phyloP scores from a whole-genome alignment of 768 basidiomycete genomes.

The Mycena alexandri region DNA sequence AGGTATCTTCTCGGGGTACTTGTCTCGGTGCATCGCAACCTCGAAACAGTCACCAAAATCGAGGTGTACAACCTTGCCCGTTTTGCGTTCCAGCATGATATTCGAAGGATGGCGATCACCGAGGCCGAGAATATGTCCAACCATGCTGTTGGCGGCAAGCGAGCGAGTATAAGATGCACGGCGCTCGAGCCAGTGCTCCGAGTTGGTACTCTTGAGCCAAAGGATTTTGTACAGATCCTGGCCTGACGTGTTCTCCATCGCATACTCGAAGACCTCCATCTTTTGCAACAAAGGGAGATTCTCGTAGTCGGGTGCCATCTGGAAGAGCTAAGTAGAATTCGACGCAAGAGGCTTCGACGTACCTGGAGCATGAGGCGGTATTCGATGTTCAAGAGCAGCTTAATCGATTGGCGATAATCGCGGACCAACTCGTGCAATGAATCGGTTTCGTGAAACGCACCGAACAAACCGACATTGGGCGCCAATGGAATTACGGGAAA shows the following conservation, averaged over 20 bases:
- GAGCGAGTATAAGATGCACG: slow-evolving; percentile 96
- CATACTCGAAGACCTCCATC: slow-evolving; percentile 99
- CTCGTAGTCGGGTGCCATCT: slow-evolving; percentile 99
- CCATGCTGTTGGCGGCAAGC: slow-evolving; percentile 98
- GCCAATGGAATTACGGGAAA: slow-evolving; percentile 95
- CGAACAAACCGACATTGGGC: slow-evolving; percentile 93
- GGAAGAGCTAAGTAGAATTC: background rate
- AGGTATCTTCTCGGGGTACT: slow-evolving; percentile 98
- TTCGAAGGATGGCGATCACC: slow-evolving; percentile 99
- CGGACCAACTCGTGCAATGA: slow-evolving; percentile 96
- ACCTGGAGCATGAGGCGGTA: slow-evolving; percentile 98
- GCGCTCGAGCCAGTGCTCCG: slow-evolving; percentile 99
- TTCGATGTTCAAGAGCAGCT: slow-evolving; percentile 97
- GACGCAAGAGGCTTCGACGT: slow-evolving; percentile 26
- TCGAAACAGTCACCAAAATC: slow-evolving; percentile 99
- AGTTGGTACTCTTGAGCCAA: slow-evolving; percentile 95
- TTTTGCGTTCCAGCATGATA: slow-evolving; percentile 89
- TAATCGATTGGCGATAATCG: slow-evolving; percentile 95
- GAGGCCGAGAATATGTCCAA: slow-evolving; percentile 95
- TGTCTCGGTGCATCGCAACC: slow-evolving; percentile 97
- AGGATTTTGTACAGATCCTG: slow-evolving; percentile 97
- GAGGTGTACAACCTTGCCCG: slow-evolving; percentile 96
- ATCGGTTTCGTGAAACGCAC: slow-evolving; percentile 95
- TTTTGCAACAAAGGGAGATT: slow-evolving; percentile 94
- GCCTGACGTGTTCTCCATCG: slow-evolving; percentile 97